phyloP scores from a whole-genome alignment of 345 rosid species.

The Heritiera littoralis region DNA sequence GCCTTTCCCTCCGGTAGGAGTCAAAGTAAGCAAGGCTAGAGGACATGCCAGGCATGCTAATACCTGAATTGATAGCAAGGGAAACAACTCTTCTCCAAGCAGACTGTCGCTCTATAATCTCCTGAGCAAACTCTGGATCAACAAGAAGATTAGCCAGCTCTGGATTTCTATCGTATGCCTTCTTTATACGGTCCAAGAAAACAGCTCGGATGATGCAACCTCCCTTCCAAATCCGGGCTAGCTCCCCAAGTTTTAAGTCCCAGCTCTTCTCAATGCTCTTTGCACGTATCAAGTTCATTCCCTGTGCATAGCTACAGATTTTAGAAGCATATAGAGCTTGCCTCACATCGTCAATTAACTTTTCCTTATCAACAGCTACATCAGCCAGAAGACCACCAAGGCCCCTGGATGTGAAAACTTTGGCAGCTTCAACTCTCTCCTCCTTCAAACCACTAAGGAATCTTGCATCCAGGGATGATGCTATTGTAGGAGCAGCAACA shows the following conservation, averaged over 20 bases:
- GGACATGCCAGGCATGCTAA: conserved; percentile 96
- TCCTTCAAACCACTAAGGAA: conserved; percentile 91
- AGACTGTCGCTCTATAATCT: conserved; percentile 82
- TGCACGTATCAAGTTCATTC: conserved; percentile 92
- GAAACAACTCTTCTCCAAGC: conserved; percentile 94
- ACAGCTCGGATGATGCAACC: conserved; percentile 94
- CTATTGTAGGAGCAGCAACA: conserved; percentile 92
- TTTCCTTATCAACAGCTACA: conserved; percentile 70
- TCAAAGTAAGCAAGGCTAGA: conserved; percentile 93
- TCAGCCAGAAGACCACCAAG: conserved; percentile 60
- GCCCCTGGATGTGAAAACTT: conserved; percentile 72
- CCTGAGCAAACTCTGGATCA: conserved; percentile 93
- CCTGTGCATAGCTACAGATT: conserved; percentile 96
- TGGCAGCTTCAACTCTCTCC: conserved; percentile 82
- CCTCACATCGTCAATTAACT: conserved; percentile 81
- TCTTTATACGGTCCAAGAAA: conserved; percentile 88
- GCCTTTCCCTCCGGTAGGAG: conserved; percentile 75
- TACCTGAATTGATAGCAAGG: conserved; percentile 82
- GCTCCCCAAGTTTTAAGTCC: conserved; percentile 82
- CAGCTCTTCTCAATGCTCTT: conserved; percentile 86
- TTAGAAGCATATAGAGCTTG: conserved; percentile 90
- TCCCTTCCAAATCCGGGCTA: conserved; percentile 98
- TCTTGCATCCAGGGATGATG: conserved; percentile 80
- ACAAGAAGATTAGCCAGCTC: conserved; percentile 87
- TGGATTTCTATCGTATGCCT: conserved; percentile 90